A percentile compares a stretch with the other conserved stretches of the same genome.
Evolutionary conservation across 169 alveolate species (phyloP).

Genomic region (Plasmodium adleri): DNA sequence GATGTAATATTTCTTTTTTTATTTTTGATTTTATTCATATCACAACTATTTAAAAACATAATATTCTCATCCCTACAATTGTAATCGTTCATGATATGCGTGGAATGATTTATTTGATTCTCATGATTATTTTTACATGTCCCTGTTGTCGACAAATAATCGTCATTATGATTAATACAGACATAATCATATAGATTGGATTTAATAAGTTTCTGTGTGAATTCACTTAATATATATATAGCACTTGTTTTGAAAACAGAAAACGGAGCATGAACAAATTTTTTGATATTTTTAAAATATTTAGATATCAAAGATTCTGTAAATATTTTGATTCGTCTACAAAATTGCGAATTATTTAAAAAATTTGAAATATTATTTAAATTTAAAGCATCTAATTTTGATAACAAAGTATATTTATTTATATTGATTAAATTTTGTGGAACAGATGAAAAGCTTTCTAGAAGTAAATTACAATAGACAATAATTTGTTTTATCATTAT

Average conservation of each 20-base stretch:
- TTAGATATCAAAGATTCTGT: slow-evolving; percentile 34
- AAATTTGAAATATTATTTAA: slow-evolving; percentile 53
- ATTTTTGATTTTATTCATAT: not conserved
- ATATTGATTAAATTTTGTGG: slow-evolving; percentile 15
- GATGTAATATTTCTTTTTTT: not conserved
- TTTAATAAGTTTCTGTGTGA: slow-evolving; percentile 46
- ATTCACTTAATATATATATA: slow-evolving; percentile 65
- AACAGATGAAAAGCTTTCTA: slow-evolving; percentile 8
- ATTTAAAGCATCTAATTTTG: slow-evolving; percentile 74
- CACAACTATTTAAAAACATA: not conserved
- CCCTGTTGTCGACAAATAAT: not conserved
- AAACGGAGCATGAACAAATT: not conserved
- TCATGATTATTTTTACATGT: not conserved
- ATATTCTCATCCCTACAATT: not conserved
- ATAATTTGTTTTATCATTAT: slow-evolving; percentile 44
- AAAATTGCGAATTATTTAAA: slow-evolving; percentile 54
- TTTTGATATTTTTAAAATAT: not conserved
- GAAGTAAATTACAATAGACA: slow-evolving; percentile 33
- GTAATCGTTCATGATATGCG: not conserved
- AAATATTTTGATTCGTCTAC: slow-evolving; percentile 74
- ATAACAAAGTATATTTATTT: slow-evolving; percentile 16
- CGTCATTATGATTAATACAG: slow-evolving; percentile 9
- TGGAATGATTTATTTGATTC: not conserved
- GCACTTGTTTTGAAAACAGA: slow-evolving; percentile 28
- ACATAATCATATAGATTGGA: slow-evolving; percentile 78